A percentile compares a stretch with the other conserved stretches of the same genome.
Conservation (phyloP, 345 rosid species). For the Bretschneidera sinensis region DNA sequence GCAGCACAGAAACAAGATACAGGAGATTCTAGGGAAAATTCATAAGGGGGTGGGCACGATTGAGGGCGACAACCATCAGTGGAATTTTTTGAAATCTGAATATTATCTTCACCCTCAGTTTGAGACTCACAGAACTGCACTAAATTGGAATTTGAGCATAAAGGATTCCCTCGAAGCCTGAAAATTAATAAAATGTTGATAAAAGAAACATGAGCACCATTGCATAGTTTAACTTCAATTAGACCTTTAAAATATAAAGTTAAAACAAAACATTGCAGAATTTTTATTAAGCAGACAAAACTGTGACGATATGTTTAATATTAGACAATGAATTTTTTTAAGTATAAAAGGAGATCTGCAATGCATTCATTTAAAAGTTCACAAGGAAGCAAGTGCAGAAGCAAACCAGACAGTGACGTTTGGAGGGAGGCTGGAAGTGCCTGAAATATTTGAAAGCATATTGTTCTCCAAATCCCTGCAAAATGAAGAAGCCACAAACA, state of each 20-base stretch:
- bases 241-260: slow-evolving; percentile 4
- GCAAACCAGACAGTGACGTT: slow-evolving; percentile 78
- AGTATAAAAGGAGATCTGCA: slow-evolving; percentile 6
- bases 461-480: slow-evolving; percentile 86
- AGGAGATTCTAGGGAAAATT: slow-evolving; percentile 42
- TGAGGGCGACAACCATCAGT: slow-evolving; percentile 32
- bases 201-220: slow-evolving; percentile 4
- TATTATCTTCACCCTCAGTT: slow-evolving; percentile 18
- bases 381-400: slow-evolving; percentile 24
- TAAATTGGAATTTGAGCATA: slow-evolving; percentile 40
- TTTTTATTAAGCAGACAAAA: background rate
- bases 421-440: slow-evolving; percentile 50
- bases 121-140: slow-evolving; percentile 41
- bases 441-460: slow-evolving; percentile 47
- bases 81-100: slow-evolving; percentile 22
- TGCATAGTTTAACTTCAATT: slow-evolving; percentile 2
- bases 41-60: slow-evolving; percentile 65
- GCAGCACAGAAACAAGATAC: slow-evolving; percentile 67
- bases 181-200: slow-evolving; percentile 18
- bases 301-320: slow-evolving; percentile 1
- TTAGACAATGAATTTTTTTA: slow-evolving; percentile 1
- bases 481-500: slow-evolving; percentile 11
- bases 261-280: background rate
- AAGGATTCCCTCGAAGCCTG: slow-evolving; percentile 93
- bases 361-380: slow-evolving; percentile 3